A percentile compares a stretch with the other conserved stretches of the same genome.
phyloP scores from a whole-genome alignment of 805 yeast species.

The Yarrowia alimentaria region DNA sequence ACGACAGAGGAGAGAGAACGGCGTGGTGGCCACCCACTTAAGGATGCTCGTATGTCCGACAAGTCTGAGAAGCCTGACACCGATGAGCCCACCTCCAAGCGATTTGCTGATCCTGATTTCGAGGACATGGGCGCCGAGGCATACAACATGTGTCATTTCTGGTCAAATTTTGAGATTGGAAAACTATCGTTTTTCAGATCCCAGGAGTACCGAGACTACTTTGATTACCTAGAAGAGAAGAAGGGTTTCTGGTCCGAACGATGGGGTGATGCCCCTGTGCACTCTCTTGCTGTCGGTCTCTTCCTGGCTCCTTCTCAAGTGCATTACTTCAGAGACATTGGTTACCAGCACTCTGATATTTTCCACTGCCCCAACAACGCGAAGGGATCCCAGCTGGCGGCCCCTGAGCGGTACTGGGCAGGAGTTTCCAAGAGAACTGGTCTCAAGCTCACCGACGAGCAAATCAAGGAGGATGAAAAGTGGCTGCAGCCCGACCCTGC shows the following conservation, averaged over 20 bases:
- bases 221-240: slow-evolving; percentile 61
- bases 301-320: slow-evolving; percentile 64
- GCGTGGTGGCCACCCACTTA: slow-evolving; percentile 51
- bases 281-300: slow-evolving; percentile 81
- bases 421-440: slow-evolving; percentile 13
- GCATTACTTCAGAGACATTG: slow-evolving; percentile 91
- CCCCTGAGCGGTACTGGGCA: slow-evolving; percentile 22
- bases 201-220: slow-evolving; percentile 62
- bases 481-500: slow-evolving; percentile 44
- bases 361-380: slow-evolving; percentile 81
- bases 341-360: slow-evolving; percentile 77
- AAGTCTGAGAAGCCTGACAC: slow-evolving; percentile 39
- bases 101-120: slow-evolving; percentile 34
- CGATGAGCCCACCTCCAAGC: not conserved
- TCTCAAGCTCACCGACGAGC: slow-evolving; percentile 35
- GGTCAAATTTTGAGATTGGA: slow-evolving; percentile 94
- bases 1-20: slow-evolving; percentile 37
- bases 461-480: slow-evolving; percentile 41
- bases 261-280: slow-evolving; percentile 98
- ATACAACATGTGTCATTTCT: slow-evolving; percentile 80
- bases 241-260: slow-evolving; percentile 89
- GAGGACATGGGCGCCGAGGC: slow-evolving; percentile 34
- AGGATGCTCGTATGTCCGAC: slow-evolving; percentile 58
- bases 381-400: slow-evolving; percentile 41
- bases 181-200: slow-evolving; percentile 71